Conservation (phyloP, 2,329 filamentous ascomycete genomes). For the Fusarium oligoseptatum region DNA sequence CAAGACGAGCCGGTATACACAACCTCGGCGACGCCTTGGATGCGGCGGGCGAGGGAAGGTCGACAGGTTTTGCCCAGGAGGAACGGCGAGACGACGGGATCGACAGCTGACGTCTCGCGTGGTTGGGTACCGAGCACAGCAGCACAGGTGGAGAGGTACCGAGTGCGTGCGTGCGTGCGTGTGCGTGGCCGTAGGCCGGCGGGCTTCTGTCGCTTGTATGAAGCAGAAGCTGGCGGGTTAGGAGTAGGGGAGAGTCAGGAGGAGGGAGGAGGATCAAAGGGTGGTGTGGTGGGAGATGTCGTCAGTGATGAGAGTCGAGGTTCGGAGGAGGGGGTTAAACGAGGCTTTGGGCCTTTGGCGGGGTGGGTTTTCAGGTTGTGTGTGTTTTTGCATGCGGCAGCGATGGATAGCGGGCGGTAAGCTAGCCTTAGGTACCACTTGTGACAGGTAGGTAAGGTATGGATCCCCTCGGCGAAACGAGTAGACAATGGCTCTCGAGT, state of each 20-base stretch:
- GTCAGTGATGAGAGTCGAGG: constrained; percentile 52
- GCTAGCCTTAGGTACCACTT: constrained; percentile 25
- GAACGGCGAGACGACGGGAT: background rate
- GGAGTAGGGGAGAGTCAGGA: constrained; percentile 24
- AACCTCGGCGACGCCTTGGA: constrained; percentile 25
- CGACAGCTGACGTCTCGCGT: constrained; percentile 34
- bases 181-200: constrained; percentile 21
- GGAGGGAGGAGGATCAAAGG: constrained; percentile 35
- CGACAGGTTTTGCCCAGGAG: background rate
- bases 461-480: background rate
- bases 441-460: background rate
- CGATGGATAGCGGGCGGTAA: constrained; percentile 31
- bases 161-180: constrained; percentile 20
- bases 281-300: constrained; percentile 52
- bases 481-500: background rate
- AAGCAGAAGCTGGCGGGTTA: constrained; percentile 36
- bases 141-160: constrained; percentile 15
- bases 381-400: constrained; percentile 43
- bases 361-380: constrained; percentile 42
- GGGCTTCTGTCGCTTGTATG: constrained; percentile 28
- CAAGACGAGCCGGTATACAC: constrained; percentile 30
- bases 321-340: constrained; percentile 35
- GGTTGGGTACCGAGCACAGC: constrained; percentile 29
- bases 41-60: constrained; percentile 29
- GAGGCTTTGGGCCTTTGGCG: constrained; percentile 43